Evolutionary conservation across 345 rosid species (phyloP), one percentile per base, ranked within the genome.

Genomic region (Populus deltoides): DNA sequence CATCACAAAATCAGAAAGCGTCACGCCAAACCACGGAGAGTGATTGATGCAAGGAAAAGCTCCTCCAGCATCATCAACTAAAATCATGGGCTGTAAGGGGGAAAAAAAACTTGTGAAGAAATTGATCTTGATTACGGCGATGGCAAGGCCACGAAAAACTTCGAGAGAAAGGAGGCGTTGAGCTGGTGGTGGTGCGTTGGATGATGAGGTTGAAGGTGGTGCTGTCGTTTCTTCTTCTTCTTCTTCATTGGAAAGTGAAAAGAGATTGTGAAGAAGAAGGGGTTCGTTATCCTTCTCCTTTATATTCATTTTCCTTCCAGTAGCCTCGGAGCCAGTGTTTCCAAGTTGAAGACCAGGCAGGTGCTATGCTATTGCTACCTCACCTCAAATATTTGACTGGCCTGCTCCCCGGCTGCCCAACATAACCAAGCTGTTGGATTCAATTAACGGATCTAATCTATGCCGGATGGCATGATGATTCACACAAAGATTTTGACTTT

Each of bases 51-150:
- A 84, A 8, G 89, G 90, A 81, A 90, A 85, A 75, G 88, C 91
- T 45, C 91, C 91, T 71, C 91, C 93, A 17, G 89, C 91, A 78
- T 88, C 89, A 77, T 88, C 93, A 75, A 90, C 91, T 70, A 86
- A 76, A 79, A 90, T 86, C 91, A 88, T 90, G 77, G 88, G 80
- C 90, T 88, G 87, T 3, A 71, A 86, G 74, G 75, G 10, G 4
- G 25, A 38, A 59, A 59, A 65, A 68, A 12, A 43, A 39, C 41
- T 5, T 25, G 68, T 25, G 17, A 8, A 68, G 10, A 66, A 41
- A 7, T 10, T 78, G 5, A 35, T 39, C 82, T 33, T 55, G 20
- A 22, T 55, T 82, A 88, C 90, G 43, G 86, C 91, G 77, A 90
- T 83, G 72, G 91, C 84, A 79, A 90, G 90, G 41, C 93, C 93